Conservation (phyloP, 2,329 filamentous ascomycete species). For the Colletotrichum liaoningense region DNA sequence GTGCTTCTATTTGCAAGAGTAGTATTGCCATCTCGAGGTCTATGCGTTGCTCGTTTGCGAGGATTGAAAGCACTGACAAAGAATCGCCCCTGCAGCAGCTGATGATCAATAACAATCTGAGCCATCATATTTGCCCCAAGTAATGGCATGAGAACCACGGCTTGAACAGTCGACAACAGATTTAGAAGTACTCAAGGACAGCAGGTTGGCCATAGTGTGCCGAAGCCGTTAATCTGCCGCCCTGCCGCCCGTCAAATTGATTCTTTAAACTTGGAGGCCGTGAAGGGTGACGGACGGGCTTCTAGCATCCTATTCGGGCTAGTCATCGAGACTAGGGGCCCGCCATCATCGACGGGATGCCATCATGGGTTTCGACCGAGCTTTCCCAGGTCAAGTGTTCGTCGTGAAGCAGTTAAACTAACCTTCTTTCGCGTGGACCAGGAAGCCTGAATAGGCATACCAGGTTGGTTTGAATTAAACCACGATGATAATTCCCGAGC, state of each 20-base stretch:
- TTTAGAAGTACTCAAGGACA: neutral
- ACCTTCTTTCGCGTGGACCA: slow-evolving; percentile 8
- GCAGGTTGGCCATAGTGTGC: neutral
- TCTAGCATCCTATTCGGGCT: neutral
- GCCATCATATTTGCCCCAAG: slow-evolving; percentile 23
- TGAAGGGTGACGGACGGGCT: slow-evolving; percentile 18
- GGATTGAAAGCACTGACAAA: slow-evolving; percentile 20
- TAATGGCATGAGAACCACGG: slow-evolving; percentile 20
- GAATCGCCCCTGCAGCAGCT: slow-evolving; percentile 2
- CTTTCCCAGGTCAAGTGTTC: slow-evolving; percentile 17
- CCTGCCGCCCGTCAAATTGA: slow-evolving; percentile 9
- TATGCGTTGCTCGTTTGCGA: slow-evolving; percentile 5
- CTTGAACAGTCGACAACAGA: neutral
- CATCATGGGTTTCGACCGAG: slow-evolving; percentile 25
- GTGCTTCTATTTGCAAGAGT: slow-evolving; percentile 7
- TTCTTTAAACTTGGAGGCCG: neutral
- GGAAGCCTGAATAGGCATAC: neutral
- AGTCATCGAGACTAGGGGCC: slow-evolving; percentile 6
- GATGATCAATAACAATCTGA: slow-evolving; percentile 9
- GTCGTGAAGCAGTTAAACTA: slow-evolving; percentile 19
- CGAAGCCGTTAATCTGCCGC: slow-evolving; percentile 5
- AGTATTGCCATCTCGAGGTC: slow-evolving; percentile 10
- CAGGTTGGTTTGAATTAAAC: neutral
- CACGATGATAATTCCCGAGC: slow-evolving; percentile 10
- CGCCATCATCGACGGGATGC: slow-evolving; percentile 8